Conservation (phyloP, 192 early-diverging fungal species). For the Coemansia aciculifera region DNA sequence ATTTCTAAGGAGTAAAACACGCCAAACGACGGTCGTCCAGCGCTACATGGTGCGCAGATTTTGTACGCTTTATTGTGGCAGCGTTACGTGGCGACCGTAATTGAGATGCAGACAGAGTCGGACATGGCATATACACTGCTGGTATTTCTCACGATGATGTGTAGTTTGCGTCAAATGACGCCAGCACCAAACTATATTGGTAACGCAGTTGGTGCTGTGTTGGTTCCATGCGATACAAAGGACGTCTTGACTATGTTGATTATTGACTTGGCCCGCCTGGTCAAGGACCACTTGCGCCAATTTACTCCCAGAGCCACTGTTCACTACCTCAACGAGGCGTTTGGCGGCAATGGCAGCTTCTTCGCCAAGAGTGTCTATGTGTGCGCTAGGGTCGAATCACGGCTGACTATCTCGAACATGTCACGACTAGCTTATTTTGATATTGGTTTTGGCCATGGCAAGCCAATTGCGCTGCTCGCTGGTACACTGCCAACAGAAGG, state of each 20-base stretch:
- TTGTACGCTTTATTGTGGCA: constrained; percentile 3
- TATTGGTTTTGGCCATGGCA: constrained; percentile 29
- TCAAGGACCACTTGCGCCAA: not conserved
- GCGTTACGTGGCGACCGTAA: not conserved
- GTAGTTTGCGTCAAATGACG: constrained; percentile 15
- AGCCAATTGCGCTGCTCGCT: not conserved
- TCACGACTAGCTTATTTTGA: constrained; percentile 27
- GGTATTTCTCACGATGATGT: constrained; percentile 26
- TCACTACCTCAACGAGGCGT: not conserved
- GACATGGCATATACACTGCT: not conserved
- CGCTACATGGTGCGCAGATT: not conserved
- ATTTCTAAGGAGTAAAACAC: not conserved
- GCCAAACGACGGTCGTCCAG: not conserved
- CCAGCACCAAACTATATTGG: constrained; percentile 30
- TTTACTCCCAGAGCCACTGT: not conserved
- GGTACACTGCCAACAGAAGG: not conserved
- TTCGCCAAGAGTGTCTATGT: constrained; percentile 10
- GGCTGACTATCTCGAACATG: constrained; percentile 27
- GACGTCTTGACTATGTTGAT: constrained; percentile 5
- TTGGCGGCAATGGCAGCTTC: constrained; percentile 8
- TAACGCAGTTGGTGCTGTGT: constrained; percentile 25
- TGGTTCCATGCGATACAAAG: constrained; percentile 7
- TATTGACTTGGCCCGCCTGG: not conserved
- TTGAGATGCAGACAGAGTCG: not conserved
- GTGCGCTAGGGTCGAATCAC: constrained; percentile 8